Evolutionary conservation across 805 yeast genomes (phyloP).

Genomic region (Henningerozyma blattae): DNA sequence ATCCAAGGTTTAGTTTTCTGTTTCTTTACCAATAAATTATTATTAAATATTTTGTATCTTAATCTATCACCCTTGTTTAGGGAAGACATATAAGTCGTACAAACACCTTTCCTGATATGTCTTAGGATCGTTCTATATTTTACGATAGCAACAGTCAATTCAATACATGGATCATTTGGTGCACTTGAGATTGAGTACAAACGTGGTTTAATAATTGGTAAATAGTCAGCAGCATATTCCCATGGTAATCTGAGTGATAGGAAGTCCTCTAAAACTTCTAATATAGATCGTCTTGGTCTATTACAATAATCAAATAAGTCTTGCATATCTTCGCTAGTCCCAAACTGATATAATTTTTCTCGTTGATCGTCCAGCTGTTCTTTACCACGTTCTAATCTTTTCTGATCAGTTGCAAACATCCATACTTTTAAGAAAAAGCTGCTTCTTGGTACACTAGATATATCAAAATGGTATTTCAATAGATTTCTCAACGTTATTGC

Average conservation of each 20-base stretch:
- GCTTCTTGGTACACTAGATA: slow-evolving; percentile 71
- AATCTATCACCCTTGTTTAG: slow-evolving; percentile 38
- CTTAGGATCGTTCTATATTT: slow-evolving; percentile 75
- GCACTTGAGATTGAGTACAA: slow-evolving; percentile 72
- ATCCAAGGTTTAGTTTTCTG: slow-evolving; percentile 38
- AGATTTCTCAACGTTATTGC: slow-evolving; percentile 61
- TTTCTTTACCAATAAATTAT: slow-evolving; percentile 29
- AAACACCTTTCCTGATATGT: slow-evolving; percentile 65
- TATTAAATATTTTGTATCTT: slow-evolving; percentile 38
- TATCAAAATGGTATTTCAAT: slow-evolving; percentile 69
- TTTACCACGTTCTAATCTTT: slow-evolving; percentile 16
- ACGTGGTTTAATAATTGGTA: slow-evolving; percentile 74
- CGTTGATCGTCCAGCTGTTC: slow-evolving; percentile 44
- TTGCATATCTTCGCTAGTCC: slow-evolving; percentile 58
- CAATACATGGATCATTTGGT: slow-evolving; percentile 34
- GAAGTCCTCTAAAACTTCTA: slow-evolving; percentile 79
- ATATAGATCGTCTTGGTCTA: slow-evolving; percentile 76
- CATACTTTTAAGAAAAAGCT: slow-evolving; percentile 64
- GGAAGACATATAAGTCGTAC: slow-evolving; percentile 61
- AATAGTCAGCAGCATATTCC: slow-evolving; percentile 59
- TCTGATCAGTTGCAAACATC: slow-evolving; percentile 57
- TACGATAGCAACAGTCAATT: slow-evolving; percentile 72
- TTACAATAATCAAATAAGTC: slow-evolving; percentile 86
- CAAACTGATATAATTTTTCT: slow-evolving; percentile 67
- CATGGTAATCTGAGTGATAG: slow-evolving; percentile 64